These are phyloP conservation scores for Gentiana dahurica DNA, from an alignment of 257 asterid species.

Conservation along the genomic window DNA sequence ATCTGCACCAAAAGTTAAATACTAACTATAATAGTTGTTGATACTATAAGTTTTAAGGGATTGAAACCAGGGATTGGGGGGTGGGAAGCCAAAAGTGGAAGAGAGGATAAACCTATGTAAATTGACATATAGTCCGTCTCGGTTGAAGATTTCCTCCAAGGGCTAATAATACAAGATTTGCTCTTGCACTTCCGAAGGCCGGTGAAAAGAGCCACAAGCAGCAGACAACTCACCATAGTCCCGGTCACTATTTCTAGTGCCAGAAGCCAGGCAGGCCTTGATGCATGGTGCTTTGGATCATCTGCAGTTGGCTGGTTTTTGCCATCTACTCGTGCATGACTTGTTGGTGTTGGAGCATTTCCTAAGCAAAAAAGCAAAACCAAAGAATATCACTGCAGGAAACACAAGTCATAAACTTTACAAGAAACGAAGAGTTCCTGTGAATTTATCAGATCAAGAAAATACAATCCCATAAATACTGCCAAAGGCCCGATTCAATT, in stretches of 20 bases:
- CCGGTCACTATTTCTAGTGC: conserved; percentile 73
- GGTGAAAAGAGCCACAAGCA: conserved; percentile 48
- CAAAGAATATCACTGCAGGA: conserved; percentile 2
- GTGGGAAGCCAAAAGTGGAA: not conserved
- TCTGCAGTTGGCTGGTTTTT: conserved; percentile 38
- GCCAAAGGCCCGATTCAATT: not conserved
- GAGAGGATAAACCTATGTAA: conserved; percentile 51
- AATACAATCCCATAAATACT: not conserved
- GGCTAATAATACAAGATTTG: conserved; percentile 59
- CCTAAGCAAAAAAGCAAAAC: conserved; percentile 20
- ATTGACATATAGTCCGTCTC: conserved; percentile 49
- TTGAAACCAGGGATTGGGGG: not conserved
- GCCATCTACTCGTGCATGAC: conserved; percentile 25
- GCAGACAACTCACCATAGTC: conserved; percentile 51
- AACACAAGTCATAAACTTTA: not conserved
- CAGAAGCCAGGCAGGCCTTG: conserved; percentile 80
- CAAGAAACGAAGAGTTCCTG: not conserved
- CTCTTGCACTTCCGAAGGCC: conserved; percentile 53
- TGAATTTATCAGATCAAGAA: not conserved
- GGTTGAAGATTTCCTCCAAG: conserved; percentile 86
- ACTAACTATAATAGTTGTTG: not conserved
- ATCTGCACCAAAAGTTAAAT: conserved; percentile 32
- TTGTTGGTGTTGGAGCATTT: conserved; percentile 28
- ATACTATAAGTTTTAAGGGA: not conserved
- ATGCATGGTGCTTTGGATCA: conserved; percentile 28